phyloP scores from a whole-genome alignment of 2,329 filamentous ascomycete genomes.

The Boeremia exigua region DNA sequence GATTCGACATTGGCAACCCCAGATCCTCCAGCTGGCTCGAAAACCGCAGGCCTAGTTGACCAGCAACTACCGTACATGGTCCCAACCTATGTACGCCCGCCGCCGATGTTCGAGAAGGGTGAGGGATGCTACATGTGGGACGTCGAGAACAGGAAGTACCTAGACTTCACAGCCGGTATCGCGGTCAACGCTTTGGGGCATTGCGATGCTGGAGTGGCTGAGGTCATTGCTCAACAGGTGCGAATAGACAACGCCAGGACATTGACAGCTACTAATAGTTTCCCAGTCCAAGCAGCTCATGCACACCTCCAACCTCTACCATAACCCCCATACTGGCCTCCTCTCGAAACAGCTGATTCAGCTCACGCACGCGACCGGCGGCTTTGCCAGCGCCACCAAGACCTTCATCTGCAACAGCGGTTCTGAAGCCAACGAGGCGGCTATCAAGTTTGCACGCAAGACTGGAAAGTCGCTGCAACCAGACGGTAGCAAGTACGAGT shows the following conservation, averaged over 20 bases:
- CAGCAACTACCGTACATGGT: slow-evolving; percentile 90
- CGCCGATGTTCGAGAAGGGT: slow-evolving; percentile 87
- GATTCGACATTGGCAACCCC: slow-evolving; percentile 64
- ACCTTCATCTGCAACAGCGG: slow-evolving; percentile 97
- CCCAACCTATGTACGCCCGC: slow-evolving; percentile 88
- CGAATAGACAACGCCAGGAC: slow-evolving; percentile 1
- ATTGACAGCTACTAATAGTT: slow-evolving; percentile 18
- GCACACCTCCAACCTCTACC: slow-evolving; percentile 95
- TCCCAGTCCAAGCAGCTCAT: slow-evolving; percentile 69
- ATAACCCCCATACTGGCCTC: slow-evolving; percentile 93
- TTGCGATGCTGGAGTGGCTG: slow-evolving; percentile 78
- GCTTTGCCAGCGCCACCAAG: slow-evolving; percentile 78
- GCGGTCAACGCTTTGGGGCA: slow-evolving; percentile 94
- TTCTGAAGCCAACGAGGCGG: slow-evolving; percentile 95
- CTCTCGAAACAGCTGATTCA: slow-evolving; percentile 86
- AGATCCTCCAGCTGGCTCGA: slow-evolving; percentile 75
- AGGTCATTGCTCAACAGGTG: slow-evolving; percentile 80
- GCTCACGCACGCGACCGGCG: slow-evolving; percentile 77
- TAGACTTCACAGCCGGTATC: slow-evolving; percentile 96
- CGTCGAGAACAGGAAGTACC: slow-evolving; percentile 83
- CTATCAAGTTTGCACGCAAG: slow-evolving; percentile 96
- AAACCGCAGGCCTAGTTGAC: slow-evolving; percentile 75
- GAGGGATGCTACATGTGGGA: slow-evolving; percentile 90
- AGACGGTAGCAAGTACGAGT: slow-evolving; percentile 74
- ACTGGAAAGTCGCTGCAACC: slow-evolving; percentile 78